Evolutionary conservation across 768 basidiomycete genomes (phyloP).

Genomic region (Mycena alexandri): DNA sequence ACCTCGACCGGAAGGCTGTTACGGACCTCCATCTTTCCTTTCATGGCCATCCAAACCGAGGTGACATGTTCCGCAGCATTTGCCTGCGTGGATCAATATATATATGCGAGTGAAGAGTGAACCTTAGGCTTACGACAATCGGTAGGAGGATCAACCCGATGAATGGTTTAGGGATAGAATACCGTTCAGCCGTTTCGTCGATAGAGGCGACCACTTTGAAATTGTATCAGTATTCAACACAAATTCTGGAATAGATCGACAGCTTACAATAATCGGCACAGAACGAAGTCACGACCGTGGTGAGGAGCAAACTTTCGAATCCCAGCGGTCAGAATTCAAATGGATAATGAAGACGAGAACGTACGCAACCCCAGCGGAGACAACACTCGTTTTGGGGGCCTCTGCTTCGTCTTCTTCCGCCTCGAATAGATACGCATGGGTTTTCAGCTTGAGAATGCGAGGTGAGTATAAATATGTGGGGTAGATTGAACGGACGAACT

Average conservation of each 20-base stretch:
- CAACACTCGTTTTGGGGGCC: constrained; percentile 75
- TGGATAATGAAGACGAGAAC: constrained; percentile 40
- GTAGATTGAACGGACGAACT: constrained; percentile 50
- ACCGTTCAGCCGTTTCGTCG: constrained; percentile 88
- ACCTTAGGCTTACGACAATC: constrained; percentile 72
- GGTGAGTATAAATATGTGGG: constrained; percentile 9
- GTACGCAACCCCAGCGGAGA: constrained; percentile 71
- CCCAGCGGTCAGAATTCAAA: constrained; percentile 7
- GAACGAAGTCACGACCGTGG: constrained; percentile 88
- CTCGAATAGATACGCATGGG: constrained; percentile 77
- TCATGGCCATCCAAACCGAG: constrained; percentile 91
- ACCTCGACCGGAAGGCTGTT: neutral
- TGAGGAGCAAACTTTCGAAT: constrained; percentile 66
- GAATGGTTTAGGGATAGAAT: constrained; percentile 85
- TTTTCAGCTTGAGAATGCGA: constrained; percentile 65
- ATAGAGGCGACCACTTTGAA: constrained; percentile 88
- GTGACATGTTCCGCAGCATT: constrained; percentile 91
- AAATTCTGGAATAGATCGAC: neutral
- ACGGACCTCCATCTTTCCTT: constrained; percentile 65
- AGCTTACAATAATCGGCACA: constrained; percentile 88
- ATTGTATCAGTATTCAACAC: constrained; percentile 41
- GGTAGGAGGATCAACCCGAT: constrained; percentile 91
- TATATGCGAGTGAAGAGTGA: neutral
- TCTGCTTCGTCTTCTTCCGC: constrained; percentile 54
- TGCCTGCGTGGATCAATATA: constrained; percentile 54